Percentiles rank a stretch among this genome's conserved stretches.
Conservation (phyloP, 495 filamentous ascomycete species). For the Penicillium arizonense region DNA sequence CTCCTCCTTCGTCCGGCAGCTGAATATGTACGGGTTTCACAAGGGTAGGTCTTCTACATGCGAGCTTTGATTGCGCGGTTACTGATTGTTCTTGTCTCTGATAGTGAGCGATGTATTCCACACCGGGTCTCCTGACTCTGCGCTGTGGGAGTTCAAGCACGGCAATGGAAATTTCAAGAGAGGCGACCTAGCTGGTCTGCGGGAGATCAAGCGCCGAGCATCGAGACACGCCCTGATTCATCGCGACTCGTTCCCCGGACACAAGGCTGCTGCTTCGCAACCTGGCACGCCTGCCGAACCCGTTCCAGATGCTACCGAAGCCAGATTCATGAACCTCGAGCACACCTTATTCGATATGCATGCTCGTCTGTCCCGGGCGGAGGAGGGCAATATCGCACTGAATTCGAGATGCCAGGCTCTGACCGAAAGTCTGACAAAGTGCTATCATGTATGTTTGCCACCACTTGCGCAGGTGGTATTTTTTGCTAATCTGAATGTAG, state of each 20-base stretch:
- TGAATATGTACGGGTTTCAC: constrained; percentile 99
- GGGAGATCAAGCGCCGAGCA: constrained; percentile 96
- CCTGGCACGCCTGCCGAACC: constrained; percentile 84
- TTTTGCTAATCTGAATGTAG: constrained; percentile 29
- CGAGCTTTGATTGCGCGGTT: neutral
- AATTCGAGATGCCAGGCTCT: constrained; percentile 78
- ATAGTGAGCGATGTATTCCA: constrained; percentile 98
- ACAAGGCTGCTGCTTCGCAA: constrained; percentile 70
- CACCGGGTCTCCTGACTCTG: constrained; percentile 90
- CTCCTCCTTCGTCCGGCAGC: constrained; percentile 93
- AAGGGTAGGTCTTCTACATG: constrained; percentile 66
- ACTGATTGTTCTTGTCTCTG: constrained; percentile 9
- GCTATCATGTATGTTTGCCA: constrained; percentile 60
- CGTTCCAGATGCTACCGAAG: constrained; percentile 73
- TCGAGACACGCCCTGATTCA: constrained; percentile 94
- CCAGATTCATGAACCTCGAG: constrained; percentile 73
- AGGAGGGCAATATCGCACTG: constrained; percentile 78
- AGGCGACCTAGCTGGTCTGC: constrained; percentile 84
- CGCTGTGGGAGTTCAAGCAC: constrained; percentile 98
- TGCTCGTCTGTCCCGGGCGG: constrained; percentile 70
- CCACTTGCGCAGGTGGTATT: neutral
- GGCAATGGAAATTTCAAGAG: constrained; percentile 96
- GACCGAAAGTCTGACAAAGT: constrained; percentile 75
- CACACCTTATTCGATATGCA: constrained; percentile 80
- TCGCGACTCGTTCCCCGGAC: constrained; percentile 82